Evolutionary conservation across 2,329 filamentous ascomycete species (phyloP), one percentile per base, ranked within the genome.

Genomic region (Ophiocordyceps robertsii): DNA sequence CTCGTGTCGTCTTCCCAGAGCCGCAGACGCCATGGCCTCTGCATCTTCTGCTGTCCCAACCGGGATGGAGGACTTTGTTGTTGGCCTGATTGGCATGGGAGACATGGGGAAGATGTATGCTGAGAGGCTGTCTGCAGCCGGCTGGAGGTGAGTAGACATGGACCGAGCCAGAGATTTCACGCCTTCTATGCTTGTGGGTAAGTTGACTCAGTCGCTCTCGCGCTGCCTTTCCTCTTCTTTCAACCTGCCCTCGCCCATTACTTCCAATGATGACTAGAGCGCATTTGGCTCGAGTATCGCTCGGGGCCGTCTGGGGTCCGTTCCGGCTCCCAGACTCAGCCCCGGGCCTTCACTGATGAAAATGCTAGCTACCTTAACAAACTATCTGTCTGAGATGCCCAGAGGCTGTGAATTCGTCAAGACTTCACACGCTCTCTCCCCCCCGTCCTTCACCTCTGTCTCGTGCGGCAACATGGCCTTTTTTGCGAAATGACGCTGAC

Each of bases 281-380:
- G 90, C 90, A 96, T 96, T 96, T 96, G 90, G 90, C 90, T 96
- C 87, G 90, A 96, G 90, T 75, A 94, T 88, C 78, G 79, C 70
- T 66, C 69, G 72, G 68, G 66, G 68, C 60, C 64, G 65, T 65
- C 69, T 69, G 70, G 70, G 66, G 68, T 66, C 71, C 82, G 84
- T 80, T 95, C 82, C 75, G 90, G 86, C 82, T 72, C 65, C 68
- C 67, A 67, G 66, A 68, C 55, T 58, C 59, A 52, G 61, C 68
- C 64, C 62, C 69, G 68, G 69, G 71, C 75, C 77, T 82, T 94
- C 90, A 76, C 77, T 95, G 90, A 95, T 95, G 90, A 93, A 83
- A 94, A 79, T 72, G 80, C 84, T 92, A 86, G 90, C 90, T 96
- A 96, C 90, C 90, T 95, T 83, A 66, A 53, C 50, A 60, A 58